Conservation (phyloP, 2,329 filamentous ascomycete species). For the Colletotrichum spaethianum region DNA sequence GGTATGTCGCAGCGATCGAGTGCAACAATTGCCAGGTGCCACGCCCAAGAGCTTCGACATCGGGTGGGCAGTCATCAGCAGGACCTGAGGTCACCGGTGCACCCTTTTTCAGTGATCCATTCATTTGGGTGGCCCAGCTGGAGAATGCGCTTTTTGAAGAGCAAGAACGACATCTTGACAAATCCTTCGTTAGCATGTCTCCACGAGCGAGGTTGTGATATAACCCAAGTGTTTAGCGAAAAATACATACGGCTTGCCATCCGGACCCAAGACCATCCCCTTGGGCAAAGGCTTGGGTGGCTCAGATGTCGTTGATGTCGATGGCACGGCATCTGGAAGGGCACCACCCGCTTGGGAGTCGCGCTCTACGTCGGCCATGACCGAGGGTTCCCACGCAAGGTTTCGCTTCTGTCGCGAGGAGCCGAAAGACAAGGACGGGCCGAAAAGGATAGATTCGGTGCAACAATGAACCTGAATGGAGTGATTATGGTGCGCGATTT, state of each 20-base stretch:
- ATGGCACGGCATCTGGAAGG: background rate
- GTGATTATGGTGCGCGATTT: slow-evolving; percentile 3
- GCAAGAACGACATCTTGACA: slow-evolving; percentile 77
- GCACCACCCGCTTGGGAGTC: background rate
- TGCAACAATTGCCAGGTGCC: slow-evolving; percentile 95
- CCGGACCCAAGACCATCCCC: slow-evolving; percentile 81
- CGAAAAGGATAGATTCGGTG: background rate
- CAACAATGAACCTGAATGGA: background rate
- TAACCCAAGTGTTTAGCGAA: too few relatives aligned
- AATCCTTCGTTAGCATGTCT: slow-evolving; percentile 12
- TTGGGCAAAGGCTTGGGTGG: slow-evolving; percentile 73
- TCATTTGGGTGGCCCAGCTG: slow-evolving; percentile 70
- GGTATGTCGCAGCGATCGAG: slow-evolving; percentile 90
- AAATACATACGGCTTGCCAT: slow-evolving; percentile 83
- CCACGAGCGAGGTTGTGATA: background rate
- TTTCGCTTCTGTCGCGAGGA: slow-evolving; percentile 73
- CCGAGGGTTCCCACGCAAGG: slow-evolving; percentile 28
- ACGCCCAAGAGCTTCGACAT: slow-evolving; percentile 89
- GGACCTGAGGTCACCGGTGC: slow-evolving; percentile 52
- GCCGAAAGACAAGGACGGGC: background rate
- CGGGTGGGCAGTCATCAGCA: slow-evolving; percentile 84
- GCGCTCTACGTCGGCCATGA: slow-evolving; percentile 28
- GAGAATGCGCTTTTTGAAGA: slow-evolving; percentile 69
- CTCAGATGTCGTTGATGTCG: slow-evolving; percentile 44
- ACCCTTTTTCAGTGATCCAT: slow-evolving; percentile 54